These are phyloP conservation scores for Butyriboletus loyo DNA, from an alignment of 768 basidiomycete genomes.

Conservation along the genomic window DNA sequence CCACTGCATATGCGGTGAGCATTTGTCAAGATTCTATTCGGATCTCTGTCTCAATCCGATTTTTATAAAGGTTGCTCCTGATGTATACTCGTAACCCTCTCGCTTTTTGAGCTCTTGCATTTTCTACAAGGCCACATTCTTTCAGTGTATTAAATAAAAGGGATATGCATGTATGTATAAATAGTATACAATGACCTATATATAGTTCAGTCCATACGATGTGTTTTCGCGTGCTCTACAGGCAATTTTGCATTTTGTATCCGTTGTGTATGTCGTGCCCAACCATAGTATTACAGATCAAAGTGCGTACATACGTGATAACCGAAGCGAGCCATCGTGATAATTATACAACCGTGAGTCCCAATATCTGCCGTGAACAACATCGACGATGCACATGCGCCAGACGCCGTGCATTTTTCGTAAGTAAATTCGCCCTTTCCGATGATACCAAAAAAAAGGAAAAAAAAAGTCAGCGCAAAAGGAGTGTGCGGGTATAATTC, in stretches of 20 bases:
- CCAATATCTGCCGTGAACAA: constrained; percentile 14
- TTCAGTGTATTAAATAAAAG: neutral
- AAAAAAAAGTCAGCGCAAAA: neutral
- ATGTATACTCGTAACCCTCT: neutral
- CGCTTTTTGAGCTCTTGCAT: neutral
- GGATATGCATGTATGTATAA: neutral
- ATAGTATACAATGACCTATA: neutral
- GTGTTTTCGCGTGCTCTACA: neutral
- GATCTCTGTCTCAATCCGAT: neutral
- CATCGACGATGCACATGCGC: constrained; percentile 13
- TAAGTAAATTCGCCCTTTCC: neutral
- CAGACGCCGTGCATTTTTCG: constrained; percentile 1
- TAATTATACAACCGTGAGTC: constrained; percentile 20
- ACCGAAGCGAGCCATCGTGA: constrained; percentile 6
- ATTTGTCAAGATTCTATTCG: too few relatives aligned
- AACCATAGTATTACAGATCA: constrained; percentile 22
- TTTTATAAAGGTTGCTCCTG: too few relatives aligned
- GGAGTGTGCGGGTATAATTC: neutral
- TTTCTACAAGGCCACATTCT: neutral
- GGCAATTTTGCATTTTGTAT: neutral
- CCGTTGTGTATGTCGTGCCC: neutral
- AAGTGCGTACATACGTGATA: constrained; percentile 16
- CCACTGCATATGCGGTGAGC: too few relatives aligned
- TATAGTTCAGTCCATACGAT: neutral
- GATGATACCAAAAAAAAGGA: constrained; percentile 3